These are phyloP conservation scores for Torrubiella hemipterigena DNA, from an alignment of 2,329 filamentous ascomycete species.

Conservation along the genomic window DNA sequence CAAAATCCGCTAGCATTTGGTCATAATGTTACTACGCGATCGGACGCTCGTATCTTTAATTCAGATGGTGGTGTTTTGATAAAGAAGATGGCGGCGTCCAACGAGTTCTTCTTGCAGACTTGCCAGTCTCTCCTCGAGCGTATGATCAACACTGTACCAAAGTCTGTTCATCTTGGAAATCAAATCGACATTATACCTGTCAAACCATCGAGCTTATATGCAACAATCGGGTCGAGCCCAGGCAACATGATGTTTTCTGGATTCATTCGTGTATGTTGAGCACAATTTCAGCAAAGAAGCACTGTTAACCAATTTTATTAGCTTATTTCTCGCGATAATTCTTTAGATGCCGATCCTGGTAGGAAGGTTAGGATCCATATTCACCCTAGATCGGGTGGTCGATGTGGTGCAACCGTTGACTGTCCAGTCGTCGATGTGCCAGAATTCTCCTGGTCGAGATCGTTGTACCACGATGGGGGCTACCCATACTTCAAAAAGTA, in stretches of 20 bases:
- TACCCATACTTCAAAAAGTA: constrained; percentile 6
- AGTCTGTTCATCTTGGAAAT: constrained; percentile 5
- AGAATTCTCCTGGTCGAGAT: constrained; percentile 1
- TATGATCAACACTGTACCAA: constrained; percentile 9
- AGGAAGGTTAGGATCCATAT: constrained; percentile 6
- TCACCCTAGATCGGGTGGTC: constrained; percentile 5
- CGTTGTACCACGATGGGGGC: constrained; percentile 3
- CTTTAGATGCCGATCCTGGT: constrained; percentile 4
- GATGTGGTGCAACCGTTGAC: constrained; percentile 1
- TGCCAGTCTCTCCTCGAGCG: constrained; percentile 6
- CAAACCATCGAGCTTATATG: constrained; percentile 6
- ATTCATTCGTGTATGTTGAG: constrained; percentile 4
- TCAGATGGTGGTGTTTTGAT: constrained; percentile 8
- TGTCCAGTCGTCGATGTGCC: constrained; percentile 2
- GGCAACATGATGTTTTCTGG: constrained; percentile 7
- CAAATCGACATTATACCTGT: constrained; percentile 6
- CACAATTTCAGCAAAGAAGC: background rate
- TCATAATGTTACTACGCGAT: constrained; percentile 11
- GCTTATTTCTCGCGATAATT: constrained; percentile 3
- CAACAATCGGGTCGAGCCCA: constrained; percentile 4
- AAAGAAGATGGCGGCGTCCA: background rate
- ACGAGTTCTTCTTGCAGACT: constrained; percentile 6
- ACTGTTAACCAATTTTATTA: background rate
- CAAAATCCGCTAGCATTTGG: constrained; percentile 12
- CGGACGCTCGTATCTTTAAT: constrained; percentile 11